These are phyloP conservation scores for Claviceps fusiformis DNA, from an alignment of 2,329 filamentous ascomycete species.

Conservation along the genomic window DNA sequence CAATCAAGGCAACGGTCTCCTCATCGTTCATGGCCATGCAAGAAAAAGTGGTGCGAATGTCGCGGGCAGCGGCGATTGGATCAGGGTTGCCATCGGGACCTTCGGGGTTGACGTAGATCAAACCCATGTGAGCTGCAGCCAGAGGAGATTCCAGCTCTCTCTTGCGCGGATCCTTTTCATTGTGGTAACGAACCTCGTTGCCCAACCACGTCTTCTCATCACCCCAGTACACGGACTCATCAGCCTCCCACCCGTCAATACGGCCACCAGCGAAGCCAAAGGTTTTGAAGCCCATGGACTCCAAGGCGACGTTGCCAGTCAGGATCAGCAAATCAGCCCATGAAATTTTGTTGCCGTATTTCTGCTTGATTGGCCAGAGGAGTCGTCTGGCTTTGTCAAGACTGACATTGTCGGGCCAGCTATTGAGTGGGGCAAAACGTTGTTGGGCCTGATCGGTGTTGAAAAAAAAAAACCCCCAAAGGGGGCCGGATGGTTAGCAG, in stretches of 20 bases:
- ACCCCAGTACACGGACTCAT: conserved; percentile 68
- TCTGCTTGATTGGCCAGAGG: conserved; percentile 71
- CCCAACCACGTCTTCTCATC: conserved; percentile 62
- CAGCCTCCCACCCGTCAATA: conserved; percentile 59
- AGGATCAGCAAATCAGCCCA: conserved; percentile 64
- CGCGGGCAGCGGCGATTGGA: conserved; percentile 51
- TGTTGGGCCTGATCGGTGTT: conserved; percentile 43
- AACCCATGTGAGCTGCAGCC: conserved; percentile 52
- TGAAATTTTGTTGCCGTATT: conserved; percentile 72
- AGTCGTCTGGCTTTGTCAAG: conserved; percentile 71
- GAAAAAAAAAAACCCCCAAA: background rate
- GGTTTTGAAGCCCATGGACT: conserved; percentile 62
- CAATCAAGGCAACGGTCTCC: conserved; percentile 68
- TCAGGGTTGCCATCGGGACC: conserved; percentile 62
- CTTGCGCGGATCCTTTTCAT: conserved; percentile 37
- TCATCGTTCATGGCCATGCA: conserved; percentile 78
- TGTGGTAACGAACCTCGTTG: conserved; percentile 56
- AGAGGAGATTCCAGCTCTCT: conserved; percentile 56
- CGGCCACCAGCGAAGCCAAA: conserved; percentile 64
- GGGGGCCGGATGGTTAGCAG: background rate
- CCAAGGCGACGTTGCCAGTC: conserved; percentile 62
- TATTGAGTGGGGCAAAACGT: conserved; percentile 66
- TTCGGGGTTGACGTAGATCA: conserved; percentile 75
- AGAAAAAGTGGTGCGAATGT: conserved; percentile 61
- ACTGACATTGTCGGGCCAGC: conserved; percentile 67